A percentile compares a stretch with the other conserved stretches of the same genome.
Evolutionary conservation across 2,329 filamentous ascomycete species (phyloP).

Genomic region (Pseudodiploospora longispora): DNA sequence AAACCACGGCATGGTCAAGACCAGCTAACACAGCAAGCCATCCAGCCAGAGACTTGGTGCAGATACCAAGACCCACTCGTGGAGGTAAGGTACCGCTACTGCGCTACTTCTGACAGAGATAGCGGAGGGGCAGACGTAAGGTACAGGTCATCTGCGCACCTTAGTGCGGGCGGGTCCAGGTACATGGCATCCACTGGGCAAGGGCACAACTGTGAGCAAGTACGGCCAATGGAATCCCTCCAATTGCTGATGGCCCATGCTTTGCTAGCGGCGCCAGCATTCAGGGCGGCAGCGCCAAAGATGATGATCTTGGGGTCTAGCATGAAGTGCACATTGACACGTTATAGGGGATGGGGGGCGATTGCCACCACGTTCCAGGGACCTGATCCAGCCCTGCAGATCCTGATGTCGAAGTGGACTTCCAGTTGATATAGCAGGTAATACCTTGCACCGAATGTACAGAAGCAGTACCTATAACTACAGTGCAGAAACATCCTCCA

Average conservation of each 20-base stretch:
- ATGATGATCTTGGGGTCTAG: neutral
- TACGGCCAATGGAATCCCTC: neutral
- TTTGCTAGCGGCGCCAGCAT: constrained; percentile 6
- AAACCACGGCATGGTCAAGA: no score
- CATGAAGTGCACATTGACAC: neutral
- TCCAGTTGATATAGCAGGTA: no score
- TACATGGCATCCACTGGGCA: constrained; percentile 20
- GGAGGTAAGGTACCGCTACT: no score
- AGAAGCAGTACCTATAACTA: no score
- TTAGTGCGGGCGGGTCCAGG: constrained; percentile 25
- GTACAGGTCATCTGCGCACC: constrained; percentile 29
- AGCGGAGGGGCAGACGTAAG: constrained; percentile 19
- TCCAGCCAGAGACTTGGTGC: no score
- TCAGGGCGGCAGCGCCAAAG: constrained; percentile 1
- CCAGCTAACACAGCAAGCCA: no score
- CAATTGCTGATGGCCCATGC: neutral
- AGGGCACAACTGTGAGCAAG: constrained; percentile 3
- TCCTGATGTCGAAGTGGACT: no score
- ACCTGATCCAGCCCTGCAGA: no score
- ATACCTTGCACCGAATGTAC: no score
- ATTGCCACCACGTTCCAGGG: neutral
- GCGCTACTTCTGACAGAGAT: no score
- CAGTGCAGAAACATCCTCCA: no score
- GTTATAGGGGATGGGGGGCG: neutral
- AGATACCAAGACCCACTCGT: no score